Evolutionary conservation across 1,139 yeast species (phyloP).

Genomic region (Lodderomyces oxycetoniae): DNA sequence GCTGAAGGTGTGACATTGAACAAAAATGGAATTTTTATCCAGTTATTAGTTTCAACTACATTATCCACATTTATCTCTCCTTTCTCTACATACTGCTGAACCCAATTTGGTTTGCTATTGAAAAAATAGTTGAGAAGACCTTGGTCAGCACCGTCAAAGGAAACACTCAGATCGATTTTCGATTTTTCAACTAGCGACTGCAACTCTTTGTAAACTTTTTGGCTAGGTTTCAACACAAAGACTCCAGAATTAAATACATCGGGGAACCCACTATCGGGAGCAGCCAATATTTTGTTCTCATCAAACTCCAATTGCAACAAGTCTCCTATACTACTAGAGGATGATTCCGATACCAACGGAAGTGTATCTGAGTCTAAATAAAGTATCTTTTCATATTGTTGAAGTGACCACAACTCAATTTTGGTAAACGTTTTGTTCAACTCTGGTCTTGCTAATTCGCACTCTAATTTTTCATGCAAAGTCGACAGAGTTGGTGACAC

Average conservation of each 20-base stretch:
- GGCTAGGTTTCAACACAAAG: slow-evolving; percentile 60
- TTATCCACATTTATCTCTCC: slow-evolving; percentile 5
- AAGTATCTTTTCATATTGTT: slow-evolving; percentile 51
- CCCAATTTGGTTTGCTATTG: slow-evolving; percentile 46
- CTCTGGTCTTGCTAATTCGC: slow-evolving; percentile 65
- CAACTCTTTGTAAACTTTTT: slow-evolving; percentile 42
- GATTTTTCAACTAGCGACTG: slow-evolving; percentile 27
- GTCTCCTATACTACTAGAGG: slow-evolving; percentile 29
- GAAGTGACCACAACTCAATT: slow-evolving; percentile 64
- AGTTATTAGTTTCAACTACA: slow-evolving; percentile 25
- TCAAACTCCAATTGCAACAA: slow-evolving; percentile 30
- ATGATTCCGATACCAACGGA: slow-evolving; percentile 43
- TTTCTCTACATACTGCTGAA: slow-evolving; percentile 14
- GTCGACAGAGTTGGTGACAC: slow-evolving; percentile 26
- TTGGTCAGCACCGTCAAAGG: slow-evolving; percentile 96
- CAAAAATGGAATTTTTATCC: slow-evolving; percentile 74
- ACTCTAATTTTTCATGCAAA: slow-evolving; percentile 22
- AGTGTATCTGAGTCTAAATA: slow-evolving; percentile 83
- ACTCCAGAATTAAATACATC: slow-evolving; percentile 92
- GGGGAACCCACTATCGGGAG: slow-evolving; percentile 96
- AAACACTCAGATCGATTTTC: slow-evolving; percentile 26
- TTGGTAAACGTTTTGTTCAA: slow-evolving; percentile 69
- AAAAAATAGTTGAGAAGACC: slow-evolving; percentile 84
- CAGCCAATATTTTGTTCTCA: slow-evolving; percentile 51
- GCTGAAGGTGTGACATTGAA: slow-evolving; percentile 83